Percentiles rank a stretch among this genome's conserved stretches.
Evolutionary conservation across 305 asterid species (phyloP).

Genomic region (Solanum hybrid): DNA sequence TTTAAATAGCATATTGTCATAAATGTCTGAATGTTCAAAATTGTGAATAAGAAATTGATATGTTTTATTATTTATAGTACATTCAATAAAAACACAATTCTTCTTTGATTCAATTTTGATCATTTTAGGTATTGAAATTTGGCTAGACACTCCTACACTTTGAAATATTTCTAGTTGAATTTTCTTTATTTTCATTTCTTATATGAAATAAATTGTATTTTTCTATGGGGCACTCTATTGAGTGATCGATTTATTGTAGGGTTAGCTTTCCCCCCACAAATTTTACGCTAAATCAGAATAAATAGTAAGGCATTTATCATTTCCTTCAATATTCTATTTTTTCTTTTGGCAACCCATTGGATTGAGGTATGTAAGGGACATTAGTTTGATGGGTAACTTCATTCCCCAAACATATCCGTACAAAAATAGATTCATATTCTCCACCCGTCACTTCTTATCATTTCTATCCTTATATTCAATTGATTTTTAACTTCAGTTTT

Average conservation of each 20-base stretch:
- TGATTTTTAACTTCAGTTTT: background rate
- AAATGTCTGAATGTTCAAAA: no score
- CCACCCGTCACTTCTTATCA: background rate
- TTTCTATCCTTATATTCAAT: no score
- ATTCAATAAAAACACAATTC: background rate
- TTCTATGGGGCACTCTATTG: background rate
- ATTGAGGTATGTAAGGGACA: background rate
- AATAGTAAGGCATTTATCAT: background rate
- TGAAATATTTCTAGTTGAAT: no score
- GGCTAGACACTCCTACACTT: background rate
- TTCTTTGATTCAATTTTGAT: background rate
- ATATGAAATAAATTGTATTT: no score
- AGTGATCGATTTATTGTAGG: background rate
- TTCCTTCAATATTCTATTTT: no score
- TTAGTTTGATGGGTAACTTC: background rate
- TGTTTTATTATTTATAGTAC: background rate
- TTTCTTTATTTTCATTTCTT: background rate
- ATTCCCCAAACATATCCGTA: background rate
- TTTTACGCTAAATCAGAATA: background rate
- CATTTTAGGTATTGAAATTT: background rate
- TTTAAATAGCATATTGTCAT: background rate
- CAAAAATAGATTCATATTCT: background rate
- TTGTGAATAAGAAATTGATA: background rate
- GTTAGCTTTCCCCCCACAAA: background rate
- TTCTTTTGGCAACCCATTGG: background rate